These are phyloP conservation scores for Blastobotrys elegans DNA, from an alignment of 1,139 yeast species.

Conservation along the genomic window DNA sequence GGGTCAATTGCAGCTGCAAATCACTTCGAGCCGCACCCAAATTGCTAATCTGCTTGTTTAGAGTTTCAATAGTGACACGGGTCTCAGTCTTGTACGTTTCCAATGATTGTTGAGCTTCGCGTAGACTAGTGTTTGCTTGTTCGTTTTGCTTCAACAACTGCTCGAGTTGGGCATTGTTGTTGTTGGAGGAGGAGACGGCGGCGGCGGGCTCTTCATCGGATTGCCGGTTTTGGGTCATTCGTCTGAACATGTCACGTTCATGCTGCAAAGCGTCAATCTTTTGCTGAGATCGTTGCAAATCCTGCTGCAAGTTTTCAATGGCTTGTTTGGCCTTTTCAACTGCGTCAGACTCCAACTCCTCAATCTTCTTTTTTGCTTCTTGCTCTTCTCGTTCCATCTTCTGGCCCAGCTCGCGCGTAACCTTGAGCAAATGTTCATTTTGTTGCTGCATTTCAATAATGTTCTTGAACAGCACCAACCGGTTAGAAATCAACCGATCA, in stretches of 20 bases:
- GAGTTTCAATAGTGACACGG: constrained; percentile 37
- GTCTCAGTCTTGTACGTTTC: constrained; percentile 41
- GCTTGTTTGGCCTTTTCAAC: constrained; percentile 74
- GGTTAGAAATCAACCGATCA: constrained; percentile 62
- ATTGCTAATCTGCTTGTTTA: constrained; percentile 39
- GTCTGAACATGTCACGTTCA: constrained; percentile 64
- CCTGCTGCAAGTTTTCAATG: constrained; percentile 60
- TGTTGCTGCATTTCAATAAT: constrained; percentile 65
- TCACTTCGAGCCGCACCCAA: constrained; percentile 48
- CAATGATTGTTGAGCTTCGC: constrained; percentile 35
- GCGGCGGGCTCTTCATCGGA: constrained; percentile 2
- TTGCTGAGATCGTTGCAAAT: constrained; percentile 47
- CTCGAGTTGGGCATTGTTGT: constrained; percentile 17
- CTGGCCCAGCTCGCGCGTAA: constrained; percentile 64
- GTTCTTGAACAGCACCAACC: constrained; percentile 65
- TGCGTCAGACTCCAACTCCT: constrained; percentile 52
- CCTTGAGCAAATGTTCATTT: constrained; percentile 64
- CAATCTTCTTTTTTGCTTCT: constrained; percentile 40
- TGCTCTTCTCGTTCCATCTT: constrained; percentile 56
- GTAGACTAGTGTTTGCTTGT: constrained; percentile 31
- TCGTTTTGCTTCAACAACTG: constrained; percentile 35
- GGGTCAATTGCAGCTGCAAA: constrained; percentile 43
- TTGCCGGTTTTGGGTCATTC: constrained; percentile 33
- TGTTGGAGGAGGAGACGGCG: constrained; percentile 13
- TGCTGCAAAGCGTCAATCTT: constrained; percentile 50